Percentiles rank a stretch among this genome's conserved stretches.
Evolutionary conservation across 1,284 basidiomycete genomes (phyloP).

Genomic region (Phenoliferia sp.): DNA sequence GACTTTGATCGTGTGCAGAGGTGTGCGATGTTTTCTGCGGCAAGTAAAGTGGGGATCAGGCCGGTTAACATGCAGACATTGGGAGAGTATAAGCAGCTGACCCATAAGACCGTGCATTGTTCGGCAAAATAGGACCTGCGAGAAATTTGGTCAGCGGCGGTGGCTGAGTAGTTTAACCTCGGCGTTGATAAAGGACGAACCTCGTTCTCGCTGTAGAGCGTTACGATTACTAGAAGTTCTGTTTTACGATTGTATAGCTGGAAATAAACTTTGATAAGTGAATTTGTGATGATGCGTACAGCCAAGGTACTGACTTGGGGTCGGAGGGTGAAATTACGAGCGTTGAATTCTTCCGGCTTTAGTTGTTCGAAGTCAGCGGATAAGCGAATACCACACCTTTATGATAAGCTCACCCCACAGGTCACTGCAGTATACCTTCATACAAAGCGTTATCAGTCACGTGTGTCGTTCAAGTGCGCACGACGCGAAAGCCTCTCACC

Average conservation of each 20-base stretch:
- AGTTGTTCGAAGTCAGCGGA: neutral
- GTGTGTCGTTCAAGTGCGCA: neutral
- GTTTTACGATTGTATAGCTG: slow-evolving; percentile 73
- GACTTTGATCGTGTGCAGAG: slow-evolving; percentile 90
- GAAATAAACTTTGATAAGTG: slow-evolving; percentile 47
- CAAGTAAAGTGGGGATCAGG: no score
- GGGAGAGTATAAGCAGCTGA: slow-evolving; percentile 19
- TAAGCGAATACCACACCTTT: no score
- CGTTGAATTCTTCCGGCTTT: slow-evolving; percentile 79
- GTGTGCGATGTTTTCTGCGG: slow-evolving; percentile 50
- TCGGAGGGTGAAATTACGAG: slow-evolving; percentile 73
- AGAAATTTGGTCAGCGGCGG: neutral
- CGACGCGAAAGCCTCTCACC: neutral
- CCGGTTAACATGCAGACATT: neutral
- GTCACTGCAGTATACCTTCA: slow-evolving; percentile 71
- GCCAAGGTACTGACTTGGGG: neutral
- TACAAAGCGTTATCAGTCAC: neutral
- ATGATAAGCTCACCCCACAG: slow-evolving; percentile 54
- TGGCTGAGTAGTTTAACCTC: no score
- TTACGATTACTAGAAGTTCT: slow-evolving; percentile 90
- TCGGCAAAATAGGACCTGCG: slow-evolving; percentile 83
- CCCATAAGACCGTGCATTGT: slow-evolving; percentile 94
- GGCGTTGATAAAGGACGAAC: slow-evolving; percentile 56
- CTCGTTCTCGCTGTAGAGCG: slow-evolving; percentile 97
- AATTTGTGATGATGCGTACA: neutral